Base-by-base conservation (phyloP, 768 basidiomycete genomes). In the Russula foetens region DNA sequence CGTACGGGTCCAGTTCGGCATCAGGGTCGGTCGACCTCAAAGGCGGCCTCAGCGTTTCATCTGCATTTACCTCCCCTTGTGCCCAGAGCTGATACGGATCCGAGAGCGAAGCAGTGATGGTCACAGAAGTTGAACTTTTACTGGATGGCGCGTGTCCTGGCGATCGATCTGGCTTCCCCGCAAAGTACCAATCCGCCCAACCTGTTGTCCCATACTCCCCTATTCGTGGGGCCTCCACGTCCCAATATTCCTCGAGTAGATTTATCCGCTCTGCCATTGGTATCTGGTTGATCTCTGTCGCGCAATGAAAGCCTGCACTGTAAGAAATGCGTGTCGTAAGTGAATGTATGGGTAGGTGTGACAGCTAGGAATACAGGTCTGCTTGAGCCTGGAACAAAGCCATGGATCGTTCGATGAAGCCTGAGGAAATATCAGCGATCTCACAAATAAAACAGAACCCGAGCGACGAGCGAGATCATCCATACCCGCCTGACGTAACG, bases 371-470 rank as follows among this genome's bases (percentile, higher is more conserved):
- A 66, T 74, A 92, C 90, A 92, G 67, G 73, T 92, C 91, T 17
- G 85, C 82, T 71, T 93, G 88, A 11, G 88, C 89, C 70, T 93
- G 91, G 67, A 91, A 87, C 67, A 91, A 74, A 3, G 89, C 89
- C 55, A 77, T 83, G 14, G 87, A 85, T 50, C 86, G 81, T 72
- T 93, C 91, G 45, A 76, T 63, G 63, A 80, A 92, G 14, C 90
- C 90, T 92, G 66, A 33, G 28, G 19, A 24, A 14, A 45, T 7
- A 59, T 52, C 12, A 31, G 11, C 23, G n/a, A 17, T 28, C 24
- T n/a, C 43, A 56, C 44, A 2, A 7, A 53, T 6, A 48, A 8
- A 44, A 44, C 7, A 0, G 11, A 59, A 50, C 59, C 31, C n/a
- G n/a, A n/a, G n/a, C n/a, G n/a, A n/a, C n/a, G n/a, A n/a, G n/a